These are phyloP conservation scores for Eutrema japonicum DNA, from an alignment of 345 rosid genomes.

Conservation along the genomic window DNA sequence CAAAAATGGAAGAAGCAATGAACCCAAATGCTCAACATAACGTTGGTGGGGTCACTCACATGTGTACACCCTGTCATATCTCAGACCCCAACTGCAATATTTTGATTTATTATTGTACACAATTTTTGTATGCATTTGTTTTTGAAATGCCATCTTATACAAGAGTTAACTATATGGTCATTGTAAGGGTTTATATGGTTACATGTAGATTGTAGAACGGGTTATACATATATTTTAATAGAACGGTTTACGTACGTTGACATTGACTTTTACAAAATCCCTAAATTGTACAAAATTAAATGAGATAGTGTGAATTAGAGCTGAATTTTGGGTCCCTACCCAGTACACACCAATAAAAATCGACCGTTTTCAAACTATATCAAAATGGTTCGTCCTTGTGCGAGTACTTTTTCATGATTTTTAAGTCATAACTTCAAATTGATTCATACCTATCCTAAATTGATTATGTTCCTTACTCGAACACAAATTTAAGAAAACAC, in stretches of 20 bases:
- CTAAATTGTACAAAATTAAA: neutral
- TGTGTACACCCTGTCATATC: constrained; percentile 42
- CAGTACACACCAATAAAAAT: neutral
- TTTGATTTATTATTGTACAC: constrained; percentile 24
- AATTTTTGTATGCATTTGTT: neutral
- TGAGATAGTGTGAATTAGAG: constrained; percentile 1
- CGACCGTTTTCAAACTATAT: neutral
- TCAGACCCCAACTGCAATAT: constrained; percentile 25
- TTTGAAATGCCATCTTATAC: neutral
- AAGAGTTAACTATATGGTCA: neutral
- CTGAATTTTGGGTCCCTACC: neutral
- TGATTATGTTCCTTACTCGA: neutral
- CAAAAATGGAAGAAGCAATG: neutral
- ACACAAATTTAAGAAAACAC: neutral
- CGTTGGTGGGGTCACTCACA: constrained; percentile 43
- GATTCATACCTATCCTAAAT: neutral
- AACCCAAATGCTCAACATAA: constrained; percentile 27
- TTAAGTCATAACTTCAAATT: neutral
- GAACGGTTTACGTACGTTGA: neutral
- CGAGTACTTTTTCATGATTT: neutral
- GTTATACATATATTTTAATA: neutral
- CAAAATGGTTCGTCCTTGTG: neutral
- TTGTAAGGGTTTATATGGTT: neutral
- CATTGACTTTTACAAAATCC: neutral
- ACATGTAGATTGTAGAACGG: neutral